These are phyloP conservation scores for Rubus parviflorus DNA, from an alignment of 306 rosid species.

Conservation along the genomic window DNA sequence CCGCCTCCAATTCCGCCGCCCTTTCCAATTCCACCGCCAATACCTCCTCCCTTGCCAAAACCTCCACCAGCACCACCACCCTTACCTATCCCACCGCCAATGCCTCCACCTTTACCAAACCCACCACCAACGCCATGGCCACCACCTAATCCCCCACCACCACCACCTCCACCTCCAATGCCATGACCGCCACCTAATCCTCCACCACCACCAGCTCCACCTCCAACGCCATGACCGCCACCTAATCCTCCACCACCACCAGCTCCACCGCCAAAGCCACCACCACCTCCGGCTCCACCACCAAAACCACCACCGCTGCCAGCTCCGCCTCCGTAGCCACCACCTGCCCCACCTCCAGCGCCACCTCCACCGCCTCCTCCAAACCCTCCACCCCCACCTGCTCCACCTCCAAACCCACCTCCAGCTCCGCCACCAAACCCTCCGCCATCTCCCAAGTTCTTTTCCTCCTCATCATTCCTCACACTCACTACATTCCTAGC, in stretches of 20 bases:
- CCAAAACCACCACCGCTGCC: constrained; percentile 21
- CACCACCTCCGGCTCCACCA: constrained; percentile 39
- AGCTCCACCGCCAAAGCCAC: background rate
- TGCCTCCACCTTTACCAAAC: background rate
- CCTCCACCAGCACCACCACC: constrained; percentile 37
- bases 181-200: constrained; percentile 29
- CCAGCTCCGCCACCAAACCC: constrained; percentile 15
- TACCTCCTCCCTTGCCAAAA: constrained; percentile 3
- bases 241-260: constrained; percentile 18
- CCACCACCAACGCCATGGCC: constrained; percentile 27
- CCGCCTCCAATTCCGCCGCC: constrained; percentile 15
- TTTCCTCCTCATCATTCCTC: constrained; percentile 40
- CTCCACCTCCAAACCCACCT: constrained; percentile 28
- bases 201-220: constrained; percentile 38
- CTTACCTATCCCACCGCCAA: constrained; percentile 7
- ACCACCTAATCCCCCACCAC: constrained; percentile 32
- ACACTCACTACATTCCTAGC: constrained; percentile 54
- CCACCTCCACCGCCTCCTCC: background rate
- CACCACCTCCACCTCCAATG: constrained; percentile 18
- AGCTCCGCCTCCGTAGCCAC: background rate
- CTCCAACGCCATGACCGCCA: constrained; percentile 27
- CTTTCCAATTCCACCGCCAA: constrained; percentile 32
- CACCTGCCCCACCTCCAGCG: constrained; percentile 1
- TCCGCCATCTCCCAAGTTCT: constrained; percentile 27
- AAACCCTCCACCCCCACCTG: constrained; percentile 2